Percentiles rank a stretch among this genome's conserved stretches.
These are phyloP conservation scores for Purpureocillium takamizusanense DNA, from an alignment of 2,329 filamentous ascomycete species.

Conservation along the genomic window DNA sequence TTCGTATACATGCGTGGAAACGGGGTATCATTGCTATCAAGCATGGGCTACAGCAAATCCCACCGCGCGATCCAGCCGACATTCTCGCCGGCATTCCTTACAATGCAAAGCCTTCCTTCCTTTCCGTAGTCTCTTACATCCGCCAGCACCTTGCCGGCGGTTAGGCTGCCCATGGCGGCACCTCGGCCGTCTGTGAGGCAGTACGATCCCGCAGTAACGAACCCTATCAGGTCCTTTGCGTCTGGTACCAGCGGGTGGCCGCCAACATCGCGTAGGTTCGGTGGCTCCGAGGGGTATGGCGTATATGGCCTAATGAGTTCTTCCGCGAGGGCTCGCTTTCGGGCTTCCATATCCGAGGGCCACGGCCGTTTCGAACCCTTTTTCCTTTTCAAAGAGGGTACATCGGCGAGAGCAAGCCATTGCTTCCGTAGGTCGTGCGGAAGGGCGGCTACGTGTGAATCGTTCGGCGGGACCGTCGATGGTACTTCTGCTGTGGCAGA, in stretches of 20 bases:
- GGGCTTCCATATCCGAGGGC: conserved; percentile 22
- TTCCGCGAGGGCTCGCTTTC: conserved; percentile 35
- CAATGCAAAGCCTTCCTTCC: conserved; percentile 60
- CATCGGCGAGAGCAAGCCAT: conserved; percentile 54
- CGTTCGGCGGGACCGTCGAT: conserved; percentile 27
- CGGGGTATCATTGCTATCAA: no score
- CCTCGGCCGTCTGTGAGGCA: conserved; percentile 69
- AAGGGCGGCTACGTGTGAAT: conserved; percentile 14
- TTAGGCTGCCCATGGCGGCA: conserved; percentile 65
- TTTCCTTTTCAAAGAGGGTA: neutral
- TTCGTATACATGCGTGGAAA: neutral
- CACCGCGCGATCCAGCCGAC: conserved; percentile 73
- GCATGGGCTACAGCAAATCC: conserved; percentile 47
- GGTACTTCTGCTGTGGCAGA: conserved; percentile 34
- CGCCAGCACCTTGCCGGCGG: conserved; percentile 45
- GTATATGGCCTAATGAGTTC: conserved; percentile 33
- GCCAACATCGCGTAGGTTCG: conserved; percentile 28
- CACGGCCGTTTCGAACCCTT: conserved; percentile 6
- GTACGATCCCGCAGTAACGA: conserved; percentile 80
- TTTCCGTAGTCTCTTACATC: conserved; percentile 19
- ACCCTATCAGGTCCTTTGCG: conserved; percentile 73
- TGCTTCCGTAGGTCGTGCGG: conserved; percentile 48
- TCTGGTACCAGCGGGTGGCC: conserved; percentile 64
- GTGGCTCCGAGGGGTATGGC: conserved; percentile 21
- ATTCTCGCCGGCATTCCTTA: conserved; percentile 70